Conservation (phyloP, 73 alveolate species). For the Paramecium sonneborni region DNA sequence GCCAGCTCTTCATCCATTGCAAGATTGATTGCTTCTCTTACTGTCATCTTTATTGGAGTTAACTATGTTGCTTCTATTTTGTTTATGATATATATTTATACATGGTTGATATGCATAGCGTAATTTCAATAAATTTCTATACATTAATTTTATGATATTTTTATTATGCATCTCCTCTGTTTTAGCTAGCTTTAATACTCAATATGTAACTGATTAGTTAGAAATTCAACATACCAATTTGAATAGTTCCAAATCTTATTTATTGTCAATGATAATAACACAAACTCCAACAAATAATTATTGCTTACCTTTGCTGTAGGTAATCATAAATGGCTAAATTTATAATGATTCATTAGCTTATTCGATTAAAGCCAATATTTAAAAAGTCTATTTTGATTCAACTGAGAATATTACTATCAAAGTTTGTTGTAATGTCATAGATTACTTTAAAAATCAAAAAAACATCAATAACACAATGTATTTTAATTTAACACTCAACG, state of each 20-base stretch:
- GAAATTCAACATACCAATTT: not conserved
- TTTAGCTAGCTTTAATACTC: constrained; percentile 13
- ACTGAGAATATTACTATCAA: not conserved
- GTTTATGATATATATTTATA: not conserved
- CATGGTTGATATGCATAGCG: constrained; percentile 6
- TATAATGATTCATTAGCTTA: not conserved
- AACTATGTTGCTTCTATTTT: not conserved
- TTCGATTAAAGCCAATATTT: not conserved
- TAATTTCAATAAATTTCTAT: constrained; percentile 16
- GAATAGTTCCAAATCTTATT: not conserved
- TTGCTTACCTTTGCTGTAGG: not conserved
- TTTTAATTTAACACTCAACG: not conserved
- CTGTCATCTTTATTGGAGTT: constrained; percentile 71
- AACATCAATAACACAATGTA: not conserved
- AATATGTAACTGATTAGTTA: not conserved
- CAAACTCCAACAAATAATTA: not conserved
- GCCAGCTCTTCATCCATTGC: constrained; percentile 92
- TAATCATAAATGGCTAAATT: not conserved
- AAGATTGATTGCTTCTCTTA: constrained; percentile 86
- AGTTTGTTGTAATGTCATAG: not conserved
- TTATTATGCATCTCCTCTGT: not conserved
- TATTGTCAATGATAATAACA: not conserved
- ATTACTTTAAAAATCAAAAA: not conserved
- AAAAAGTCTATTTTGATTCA: not conserved
- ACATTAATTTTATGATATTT: constrained; percentile 3